Conservation (phyloP, 139 green algal species). For the Tetraselmis chui region DNA sequence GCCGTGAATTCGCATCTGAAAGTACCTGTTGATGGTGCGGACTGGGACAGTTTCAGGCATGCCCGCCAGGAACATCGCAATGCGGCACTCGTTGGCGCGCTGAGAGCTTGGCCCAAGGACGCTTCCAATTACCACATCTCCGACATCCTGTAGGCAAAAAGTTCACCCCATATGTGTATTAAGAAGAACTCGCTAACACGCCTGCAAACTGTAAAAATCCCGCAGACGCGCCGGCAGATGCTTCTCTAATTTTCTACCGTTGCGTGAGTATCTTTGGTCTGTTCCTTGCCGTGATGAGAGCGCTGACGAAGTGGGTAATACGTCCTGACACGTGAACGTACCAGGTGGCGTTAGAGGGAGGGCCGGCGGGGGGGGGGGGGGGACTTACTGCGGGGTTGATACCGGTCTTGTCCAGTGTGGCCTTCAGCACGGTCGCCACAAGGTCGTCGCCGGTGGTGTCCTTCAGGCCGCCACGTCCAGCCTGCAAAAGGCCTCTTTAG, state of each 20-base stretch:
- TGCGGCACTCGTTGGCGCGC: conserved; percentile 91
- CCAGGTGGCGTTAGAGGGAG: no score
- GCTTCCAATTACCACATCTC: conserved; percentile 91
- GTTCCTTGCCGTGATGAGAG: no score
- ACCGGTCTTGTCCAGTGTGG: conserved; percentile 59
- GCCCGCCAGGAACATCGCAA: conserved; percentile 88
- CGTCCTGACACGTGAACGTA: no score
- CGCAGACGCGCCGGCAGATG: not conserved
- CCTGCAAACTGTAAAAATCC: conserved; percentile 18
- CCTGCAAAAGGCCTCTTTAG: conserved; percentile 43
- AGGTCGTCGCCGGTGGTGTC: conserved; percentile 89
- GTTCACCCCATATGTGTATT: conserved; percentile 1
- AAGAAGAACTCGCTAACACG: no score
- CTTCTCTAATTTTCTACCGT: not conserved
- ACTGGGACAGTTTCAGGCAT: conserved; percentile 89
- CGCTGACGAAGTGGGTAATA: no score
- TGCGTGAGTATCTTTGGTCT: no score
- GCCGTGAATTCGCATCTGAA: no score
- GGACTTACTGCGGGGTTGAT: conserved; percentile 56
- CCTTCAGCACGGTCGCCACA: conserved; percentile 74
- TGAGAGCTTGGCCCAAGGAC: conserved; percentile 88
- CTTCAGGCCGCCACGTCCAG: conserved; percentile 80
- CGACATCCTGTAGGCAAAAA: conserved; percentile 56
- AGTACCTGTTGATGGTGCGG: conserved; percentile 88
- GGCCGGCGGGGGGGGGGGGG: no score